These are phyloP conservation scores for Aquilaria sinensis DNA, from an alignment of 345 rosid genomes.

Conservation along the genomic window DNA sequence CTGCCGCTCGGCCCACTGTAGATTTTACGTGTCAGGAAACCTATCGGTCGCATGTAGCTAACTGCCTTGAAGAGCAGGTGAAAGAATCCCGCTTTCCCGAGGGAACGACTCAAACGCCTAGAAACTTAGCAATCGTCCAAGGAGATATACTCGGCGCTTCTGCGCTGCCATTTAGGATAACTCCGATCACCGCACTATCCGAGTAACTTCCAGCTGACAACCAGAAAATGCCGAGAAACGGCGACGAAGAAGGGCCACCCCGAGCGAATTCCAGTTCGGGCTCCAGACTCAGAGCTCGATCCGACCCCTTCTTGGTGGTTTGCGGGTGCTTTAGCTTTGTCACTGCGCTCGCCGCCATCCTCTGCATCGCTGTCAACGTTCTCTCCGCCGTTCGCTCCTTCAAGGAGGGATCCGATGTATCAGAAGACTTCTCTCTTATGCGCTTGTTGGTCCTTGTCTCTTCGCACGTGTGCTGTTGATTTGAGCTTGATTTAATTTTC, in stretches of 20 bases:
- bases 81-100: constrained; percentile 20
- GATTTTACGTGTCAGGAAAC: neutral
- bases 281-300: constrained; percentile 21
- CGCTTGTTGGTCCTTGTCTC: neutral
- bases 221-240: constrained; percentile 23
- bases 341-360: constrained; percentile 57
- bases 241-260: constrained; percentile 7
- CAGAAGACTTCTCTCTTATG: neutral
- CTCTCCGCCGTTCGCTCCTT: constrained; percentile 83
- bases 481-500: neutral
- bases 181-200: neutral
- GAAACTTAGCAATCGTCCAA: neutral
- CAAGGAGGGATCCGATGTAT: constrained; percentile 69
- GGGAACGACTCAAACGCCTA: neutral
- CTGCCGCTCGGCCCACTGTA: neutral
- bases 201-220: neutral
- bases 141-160: neutral
- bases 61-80: constrained; percentile 25
- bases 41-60: neutral
- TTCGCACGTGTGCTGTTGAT: neutral
- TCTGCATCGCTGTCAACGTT: constrained; percentile 77
- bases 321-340: constrained; percentile 76
- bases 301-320: constrained; percentile 63
- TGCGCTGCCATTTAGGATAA: neutral
- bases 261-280: constrained; percentile 11